phyloP scores from a whole-genome alignment of 768 basidiomycete genomes.

The Tricholoma hemisulphureum region DNA sequence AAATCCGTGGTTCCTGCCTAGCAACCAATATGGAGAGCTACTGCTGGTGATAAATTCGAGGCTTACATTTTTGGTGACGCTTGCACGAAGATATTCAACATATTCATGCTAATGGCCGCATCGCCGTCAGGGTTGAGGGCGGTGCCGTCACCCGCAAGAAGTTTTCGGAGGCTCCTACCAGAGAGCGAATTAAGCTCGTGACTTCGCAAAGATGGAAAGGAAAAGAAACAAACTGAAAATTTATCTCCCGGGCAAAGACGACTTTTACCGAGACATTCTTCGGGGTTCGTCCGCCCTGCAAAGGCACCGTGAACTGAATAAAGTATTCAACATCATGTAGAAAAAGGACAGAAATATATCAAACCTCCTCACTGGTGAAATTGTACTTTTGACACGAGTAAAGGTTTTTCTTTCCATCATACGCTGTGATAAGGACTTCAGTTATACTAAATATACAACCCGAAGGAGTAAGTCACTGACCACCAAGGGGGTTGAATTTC shows the following conservation, averaged over 20 bases:
- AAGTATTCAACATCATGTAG: neutral
- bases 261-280: slow-evolving; percentile 22
- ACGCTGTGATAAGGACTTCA: slow-evolving; percentile 19
- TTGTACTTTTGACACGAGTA: slow-evolving; percentile 24
- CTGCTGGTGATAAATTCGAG: no score
- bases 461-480: slow-evolving; percentile 9
- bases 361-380: slow-evolving; percentile 19
- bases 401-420: slow-evolving; percentile 35
- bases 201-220: neutral
- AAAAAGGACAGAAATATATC: neutral
- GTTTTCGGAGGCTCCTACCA: slow-evolving; percentile 10
- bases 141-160: slow-evolving; percentile 12
- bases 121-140: slow-evolving; percentile 18
- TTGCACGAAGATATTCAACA: slow-evolving; percentile 36
- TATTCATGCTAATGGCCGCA: slow-evolving; percentile 24
- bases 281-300: slow-evolving; percentile 12
- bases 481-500: slow-evolving; percentile 26
- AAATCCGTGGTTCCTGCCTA: slow-evolving; percentile 20
- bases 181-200: neutral
- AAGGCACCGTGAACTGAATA: slow-evolving; percentile 20
- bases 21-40: neutral
- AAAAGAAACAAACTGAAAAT: slow-evolving; percentile 16
- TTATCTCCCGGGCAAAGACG: slow-evolving; percentile 23
- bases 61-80: slow-evolving; percentile 29
- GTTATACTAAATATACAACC: neutral